These are phyloP conservation scores for Monosporozyma solicola DNA, from an alignment of 805 yeast genomes.

Conservation along the genomic window DNA sequence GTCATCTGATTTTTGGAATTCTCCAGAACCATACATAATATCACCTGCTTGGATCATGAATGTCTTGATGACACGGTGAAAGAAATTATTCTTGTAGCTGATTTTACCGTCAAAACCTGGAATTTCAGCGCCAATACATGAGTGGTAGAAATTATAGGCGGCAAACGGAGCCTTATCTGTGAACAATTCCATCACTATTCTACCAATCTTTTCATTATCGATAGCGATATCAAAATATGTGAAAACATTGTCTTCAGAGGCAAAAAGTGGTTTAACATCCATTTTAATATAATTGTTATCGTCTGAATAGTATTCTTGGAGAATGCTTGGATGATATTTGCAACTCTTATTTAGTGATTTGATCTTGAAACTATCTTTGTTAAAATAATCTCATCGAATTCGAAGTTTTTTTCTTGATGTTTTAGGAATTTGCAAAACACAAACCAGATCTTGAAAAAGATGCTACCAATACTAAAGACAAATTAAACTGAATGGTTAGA, in stretches of 20 bases:
- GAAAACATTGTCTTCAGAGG: background rate
- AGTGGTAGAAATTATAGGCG: conserved; percentile 38
- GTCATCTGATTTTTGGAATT: conserved; percentile 16
- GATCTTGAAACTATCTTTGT: background rate
- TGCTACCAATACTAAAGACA: background rate
- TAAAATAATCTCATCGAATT: background rate
- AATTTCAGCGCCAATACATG: conserved; percentile 34
- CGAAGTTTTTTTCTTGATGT: background rate
- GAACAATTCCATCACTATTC: conserved; percentile 52
- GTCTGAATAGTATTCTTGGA: background rate
- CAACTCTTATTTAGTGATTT: background rate
- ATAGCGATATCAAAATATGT: conserved; percentile 47
- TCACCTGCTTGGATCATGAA: conserved; percentile 70
- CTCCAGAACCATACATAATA: conserved; percentile 33
- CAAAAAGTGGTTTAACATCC: background rate
- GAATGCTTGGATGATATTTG: background rate
- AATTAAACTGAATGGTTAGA: background rate
- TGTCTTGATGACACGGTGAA: conserved; percentile 58
- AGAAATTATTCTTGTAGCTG: conserved; percentile 37
- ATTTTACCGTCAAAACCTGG: conserved; percentile 18
- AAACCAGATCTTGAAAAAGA: background rate
- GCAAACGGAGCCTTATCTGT: conserved; percentile 48
- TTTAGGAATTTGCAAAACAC: background rate
- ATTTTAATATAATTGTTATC: background rate
- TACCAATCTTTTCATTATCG: conserved; percentile 37